Evolutionary conservation across 1,284 basidiomycete species (phyloP).

Genomic region (Cutaneotrichosporon sp.): DNA sequence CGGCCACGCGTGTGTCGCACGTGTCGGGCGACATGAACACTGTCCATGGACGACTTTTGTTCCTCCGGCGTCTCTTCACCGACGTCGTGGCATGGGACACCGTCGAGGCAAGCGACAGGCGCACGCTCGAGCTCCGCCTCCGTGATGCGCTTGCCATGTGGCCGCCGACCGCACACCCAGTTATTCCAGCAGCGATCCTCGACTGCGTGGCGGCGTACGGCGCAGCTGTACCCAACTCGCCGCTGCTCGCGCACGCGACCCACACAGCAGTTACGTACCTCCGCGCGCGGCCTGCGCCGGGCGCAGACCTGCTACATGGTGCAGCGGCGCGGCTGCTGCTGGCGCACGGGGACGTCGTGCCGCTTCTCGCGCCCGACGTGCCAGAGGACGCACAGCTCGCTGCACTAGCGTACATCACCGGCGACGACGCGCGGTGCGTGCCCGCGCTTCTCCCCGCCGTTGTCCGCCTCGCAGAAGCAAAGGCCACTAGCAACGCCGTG

Average conservation of each 20-base stretch:
- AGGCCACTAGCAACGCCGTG: constrained; percentile 7
- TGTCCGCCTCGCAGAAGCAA: not conserved
- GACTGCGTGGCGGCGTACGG: constrained; percentile 20
- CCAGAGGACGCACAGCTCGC: constrained; percentile 15
- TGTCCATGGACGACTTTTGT: constrained; percentile 33
- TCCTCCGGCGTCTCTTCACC: constrained; percentile 26
- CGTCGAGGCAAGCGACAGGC: constrained; percentile 1
- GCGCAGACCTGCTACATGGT: constrained; percentile 12
- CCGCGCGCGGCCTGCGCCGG: not conserved
- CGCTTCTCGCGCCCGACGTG: constrained; percentile 1
- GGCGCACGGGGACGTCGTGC: not conserved
- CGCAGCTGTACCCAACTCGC: not conserved
- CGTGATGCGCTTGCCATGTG: constrained; percentile 5
- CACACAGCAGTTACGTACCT: constrained; percentile 2
- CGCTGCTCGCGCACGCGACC: not conserved
- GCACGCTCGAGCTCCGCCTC: constrained; percentile 14
- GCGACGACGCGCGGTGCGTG: not conserved
- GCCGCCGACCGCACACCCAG: constrained; percentile 1
- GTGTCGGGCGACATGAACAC: constrained; percentile 21
- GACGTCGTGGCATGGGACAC: constrained; percentile 29
- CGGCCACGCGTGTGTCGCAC: constrained; percentile 7
- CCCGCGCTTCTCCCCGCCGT: constrained; percentile 3
- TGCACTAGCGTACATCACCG: constrained; percentile 2
- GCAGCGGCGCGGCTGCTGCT: constrained; percentile 9
- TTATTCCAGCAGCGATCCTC: constrained; percentile 15